phyloP scores from a whole-genome alignment of 257 asterid species.

The Petunia axillaris region DNA sequence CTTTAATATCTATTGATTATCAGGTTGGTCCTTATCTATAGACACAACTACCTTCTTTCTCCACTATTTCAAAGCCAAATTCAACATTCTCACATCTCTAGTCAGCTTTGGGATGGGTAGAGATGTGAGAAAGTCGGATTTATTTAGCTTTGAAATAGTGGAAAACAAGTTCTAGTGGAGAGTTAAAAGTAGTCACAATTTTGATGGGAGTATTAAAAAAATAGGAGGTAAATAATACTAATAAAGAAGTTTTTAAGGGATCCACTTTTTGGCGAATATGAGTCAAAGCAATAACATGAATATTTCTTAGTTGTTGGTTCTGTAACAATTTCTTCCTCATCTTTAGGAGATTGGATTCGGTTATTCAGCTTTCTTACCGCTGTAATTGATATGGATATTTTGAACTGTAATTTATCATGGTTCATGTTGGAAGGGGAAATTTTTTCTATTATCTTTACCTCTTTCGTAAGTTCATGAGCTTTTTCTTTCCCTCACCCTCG shows the following conservation, averaged over 20 bases:
- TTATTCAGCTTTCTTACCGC: neutral
- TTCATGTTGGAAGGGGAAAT: too few relatives aligned
- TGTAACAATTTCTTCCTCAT: neutral
- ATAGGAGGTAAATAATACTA: neutral
- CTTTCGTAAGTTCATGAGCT: too few relatives aligned
- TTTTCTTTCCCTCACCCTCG: too few relatives aligned
- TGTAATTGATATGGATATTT: neutral
- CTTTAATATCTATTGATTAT: neutral
- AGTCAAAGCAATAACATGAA: neutral
- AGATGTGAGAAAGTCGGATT: neutral
- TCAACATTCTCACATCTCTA: too few relatives aligned
- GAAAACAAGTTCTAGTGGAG: neutral
- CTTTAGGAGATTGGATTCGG: slow-evolving; percentile 11
- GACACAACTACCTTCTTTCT: too few relatives aligned
- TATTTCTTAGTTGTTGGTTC: neutral
- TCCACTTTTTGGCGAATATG: neutral
- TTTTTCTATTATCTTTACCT: too few relatives aligned
- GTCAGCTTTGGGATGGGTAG: neutral
- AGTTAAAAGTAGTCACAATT: neutral
- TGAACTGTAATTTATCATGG: neutral
- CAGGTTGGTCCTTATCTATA: neutral
- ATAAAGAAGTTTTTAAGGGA: neutral
- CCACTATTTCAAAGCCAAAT: too few relatives aligned
- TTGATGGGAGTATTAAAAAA: neutral
- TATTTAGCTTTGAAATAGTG: neutral